A percentile compares a stretch with the other conserved stretches of the same genome.
These are phyloP conservation scores for Suillus weaverae DNA, from an alignment of 768 basidiomycete genomes.

Conservation along the genomic window DNA sequence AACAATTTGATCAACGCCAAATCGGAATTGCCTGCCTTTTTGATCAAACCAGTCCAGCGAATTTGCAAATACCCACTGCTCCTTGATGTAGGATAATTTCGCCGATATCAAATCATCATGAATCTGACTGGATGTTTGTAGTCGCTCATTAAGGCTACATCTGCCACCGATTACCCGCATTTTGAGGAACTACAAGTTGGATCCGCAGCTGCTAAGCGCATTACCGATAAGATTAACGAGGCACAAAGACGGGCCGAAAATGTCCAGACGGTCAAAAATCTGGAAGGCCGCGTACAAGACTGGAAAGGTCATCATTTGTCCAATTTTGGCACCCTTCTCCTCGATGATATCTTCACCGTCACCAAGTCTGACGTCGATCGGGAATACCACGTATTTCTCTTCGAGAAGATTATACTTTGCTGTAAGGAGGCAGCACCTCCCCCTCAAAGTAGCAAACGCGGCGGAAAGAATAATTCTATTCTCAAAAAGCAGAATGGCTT, in stretches of 20 bases:
- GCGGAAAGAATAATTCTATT: slow-evolving; percentile 82
- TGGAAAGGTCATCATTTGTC: slow-evolving; percentile 98
- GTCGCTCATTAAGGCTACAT: slow-evolving; percentile 77
- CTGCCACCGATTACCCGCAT: slow-evolving; percentile 60
- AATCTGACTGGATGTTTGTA: slow-evolving; percentile 29
- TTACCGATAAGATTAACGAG: slow-evolving; percentile 95
- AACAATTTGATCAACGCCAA: slow-evolving; percentile 87
- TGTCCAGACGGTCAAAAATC: slow-evolving; percentile 82
- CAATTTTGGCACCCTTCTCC: slow-evolving; percentile 90
- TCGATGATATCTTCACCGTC: slow-evolving; percentile 94
- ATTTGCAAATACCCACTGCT: slow-evolving; percentile 98
- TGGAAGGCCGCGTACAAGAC: slow-evolving; percentile 87
- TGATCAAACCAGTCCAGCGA: slow-evolving; percentile 98
- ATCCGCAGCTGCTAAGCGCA: slow-evolving; percentile 83
- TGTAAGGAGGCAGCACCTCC: slow-evolving; percentile 85
- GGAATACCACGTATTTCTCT: slow-evolving; percentile 98
- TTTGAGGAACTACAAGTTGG: slow-evolving; percentile 84
- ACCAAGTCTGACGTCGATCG: slow-evolving; percentile 95
- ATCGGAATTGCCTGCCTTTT: slow-evolving; percentile 91
- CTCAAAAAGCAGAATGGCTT: slow-evolving; percentile 75
- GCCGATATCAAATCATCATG: slow-evolving; percentile 14
- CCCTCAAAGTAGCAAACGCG: slow-evolving; percentile 62
- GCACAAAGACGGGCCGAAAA: slow-evolving; percentile 92
- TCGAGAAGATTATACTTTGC: slow-evolving; percentile 98
- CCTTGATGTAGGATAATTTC: slow-evolving; percentile 62